phyloP scores from a whole-genome alignment of 371 early-diverging fungal species.

The Mucor piriformis region DNA sequence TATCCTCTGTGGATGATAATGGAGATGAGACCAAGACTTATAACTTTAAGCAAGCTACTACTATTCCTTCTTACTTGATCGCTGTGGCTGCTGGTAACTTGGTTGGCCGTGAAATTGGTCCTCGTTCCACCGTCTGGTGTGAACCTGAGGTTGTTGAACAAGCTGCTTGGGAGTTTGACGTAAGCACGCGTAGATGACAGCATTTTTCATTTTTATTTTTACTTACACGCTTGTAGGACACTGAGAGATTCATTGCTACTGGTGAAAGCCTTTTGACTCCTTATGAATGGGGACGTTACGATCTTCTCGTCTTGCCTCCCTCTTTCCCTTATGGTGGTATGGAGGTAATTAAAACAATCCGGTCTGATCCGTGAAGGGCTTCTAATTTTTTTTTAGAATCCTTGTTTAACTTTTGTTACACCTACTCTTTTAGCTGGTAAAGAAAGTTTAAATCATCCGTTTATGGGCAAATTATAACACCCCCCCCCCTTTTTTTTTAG shows the following conservation, averaged over 20 bases:
- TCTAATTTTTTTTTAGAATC: constrained; percentile 61
- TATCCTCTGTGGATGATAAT: constrained; percentile 44
- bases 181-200: constrained; percentile 10
- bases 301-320: constrained; percentile 84
- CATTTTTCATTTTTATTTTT: not conserved
- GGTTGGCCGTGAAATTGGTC: constrained; percentile 80
- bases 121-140: constrained; percentile 92
- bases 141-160: constrained; percentile 92
- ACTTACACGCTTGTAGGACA: constrained; percentile 50
- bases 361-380: constrained; percentile 21
- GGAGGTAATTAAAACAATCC: constrained; percentile 62
- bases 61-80: constrained; percentile 91
- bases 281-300: constrained; percentile 97
- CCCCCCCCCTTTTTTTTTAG: constrained; percentile 24
- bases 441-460: not conserved
- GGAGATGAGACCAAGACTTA: constrained; percentile 53
- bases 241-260: constrained; percentile 83
- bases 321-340: constrained; percentile 96
- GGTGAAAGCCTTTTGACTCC: constrained; percentile 88
- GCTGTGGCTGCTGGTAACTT: constrained; percentile 93
- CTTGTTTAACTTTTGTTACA: constrained; percentile 89
- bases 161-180: constrained; percentile 92
- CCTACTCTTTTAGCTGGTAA: constrained; percentile 89
- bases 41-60: constrained; percentile 72
- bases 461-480: not conserved